phyloP scores from a whole-genome alignment of 306 rosid genomes.

The Casuarina cunninghamiana region DNA sequence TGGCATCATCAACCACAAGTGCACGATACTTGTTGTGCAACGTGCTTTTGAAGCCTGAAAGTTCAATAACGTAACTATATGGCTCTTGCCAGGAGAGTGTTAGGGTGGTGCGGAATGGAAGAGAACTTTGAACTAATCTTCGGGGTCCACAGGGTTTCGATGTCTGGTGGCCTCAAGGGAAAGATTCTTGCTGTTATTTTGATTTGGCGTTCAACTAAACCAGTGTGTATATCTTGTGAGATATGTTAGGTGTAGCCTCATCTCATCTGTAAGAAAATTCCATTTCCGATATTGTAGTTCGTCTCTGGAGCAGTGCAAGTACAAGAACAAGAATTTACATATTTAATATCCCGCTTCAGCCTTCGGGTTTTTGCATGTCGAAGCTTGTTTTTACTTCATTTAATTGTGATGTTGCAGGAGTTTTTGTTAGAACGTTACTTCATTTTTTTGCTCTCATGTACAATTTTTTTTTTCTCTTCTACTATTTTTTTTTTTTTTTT shows the following conservation, averaged over 20 bases:
- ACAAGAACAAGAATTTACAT: neutral
- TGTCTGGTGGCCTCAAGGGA: constrained; percentile 9
- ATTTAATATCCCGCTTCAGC: constrained; percentile 2
- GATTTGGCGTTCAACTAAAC: constrained; percentile 15
- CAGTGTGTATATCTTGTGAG: constrained; percentile 21
- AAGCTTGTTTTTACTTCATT: neutral
- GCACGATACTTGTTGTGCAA: constrained; percentile 14
- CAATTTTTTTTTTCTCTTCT: too few species aligned
- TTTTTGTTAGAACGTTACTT: neutral
- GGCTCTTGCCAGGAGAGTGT: neutral
- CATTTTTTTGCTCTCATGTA: too few species aligned
- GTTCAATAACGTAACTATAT: constrained; percentile 6
- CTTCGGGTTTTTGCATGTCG: neutral
- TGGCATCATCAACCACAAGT: constrained; percentile 19
- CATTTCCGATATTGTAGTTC: constrained; percentile 10
- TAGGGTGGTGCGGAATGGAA: neutral
- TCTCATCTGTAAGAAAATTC: constrained; percentile 2
- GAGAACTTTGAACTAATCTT: neutral
- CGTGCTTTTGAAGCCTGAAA: neutral
- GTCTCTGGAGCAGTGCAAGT: constrained; percentile 7
- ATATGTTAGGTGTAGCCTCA: neutral
- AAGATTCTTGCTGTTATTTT: neutral
- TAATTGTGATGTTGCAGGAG: neutral
- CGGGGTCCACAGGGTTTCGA: constrained; percentile 3
- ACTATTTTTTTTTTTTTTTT: too few species aligned